Evolutionary conservation across 768 basidiomycete species (phyloP).

Genomic region (Mycena chlorophos): DNA sequence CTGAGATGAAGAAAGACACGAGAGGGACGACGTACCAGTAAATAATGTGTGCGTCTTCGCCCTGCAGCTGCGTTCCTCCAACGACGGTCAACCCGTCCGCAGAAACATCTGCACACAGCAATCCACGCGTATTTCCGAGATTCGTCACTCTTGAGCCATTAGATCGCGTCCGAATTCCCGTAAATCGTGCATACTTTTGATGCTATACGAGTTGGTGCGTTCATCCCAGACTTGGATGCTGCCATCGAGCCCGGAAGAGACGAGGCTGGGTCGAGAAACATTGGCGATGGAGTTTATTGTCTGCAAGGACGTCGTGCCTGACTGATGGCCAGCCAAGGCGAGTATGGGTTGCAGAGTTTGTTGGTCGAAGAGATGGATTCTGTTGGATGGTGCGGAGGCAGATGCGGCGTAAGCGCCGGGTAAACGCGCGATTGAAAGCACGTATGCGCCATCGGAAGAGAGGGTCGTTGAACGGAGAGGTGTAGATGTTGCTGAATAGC

Average conservation of each 20-base stretch:
- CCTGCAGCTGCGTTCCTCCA: constrained; percentile 79
- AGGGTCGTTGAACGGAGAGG: constrained; percentile 33
- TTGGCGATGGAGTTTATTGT: constrained; percentile 44
- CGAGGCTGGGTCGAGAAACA: constrained; percentile 42
- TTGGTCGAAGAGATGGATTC: constrained; percentile 69
- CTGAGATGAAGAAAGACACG: constrained; percentile 1
- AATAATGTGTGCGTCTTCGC: constrained; percentile 78
- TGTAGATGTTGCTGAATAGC: constrained; percentile 12
- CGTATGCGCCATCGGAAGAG: constrained; percentile 49
- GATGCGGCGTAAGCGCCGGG: constrained; percentile 57
- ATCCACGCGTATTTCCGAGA: constrained; percentile 40
- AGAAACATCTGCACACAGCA: constrained; percentile 73
- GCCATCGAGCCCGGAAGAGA: constrained; percentile 74
- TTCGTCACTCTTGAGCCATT: constrained; percentile 45
- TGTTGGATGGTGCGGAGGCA: constrained; percentile 62
- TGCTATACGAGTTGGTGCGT: constrained; percentile 49
- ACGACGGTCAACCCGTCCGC: constrained; percentile 70
- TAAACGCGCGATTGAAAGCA: constrained; percentile 56
- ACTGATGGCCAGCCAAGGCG: constrained; percentile 57
- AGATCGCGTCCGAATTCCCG: constrained; percentile 39
- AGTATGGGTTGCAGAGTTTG: constrained; percentile 46
- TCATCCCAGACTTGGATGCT: constrained; percentile 76
- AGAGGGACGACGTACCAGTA: constrained; percentile 63
- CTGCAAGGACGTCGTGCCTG: constrained; percentile 57
- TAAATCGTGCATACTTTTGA: constrained; percentile 60